Conservation (phyloP, 768 basidiomycete species). For the Podaxis sp. region DNA sequence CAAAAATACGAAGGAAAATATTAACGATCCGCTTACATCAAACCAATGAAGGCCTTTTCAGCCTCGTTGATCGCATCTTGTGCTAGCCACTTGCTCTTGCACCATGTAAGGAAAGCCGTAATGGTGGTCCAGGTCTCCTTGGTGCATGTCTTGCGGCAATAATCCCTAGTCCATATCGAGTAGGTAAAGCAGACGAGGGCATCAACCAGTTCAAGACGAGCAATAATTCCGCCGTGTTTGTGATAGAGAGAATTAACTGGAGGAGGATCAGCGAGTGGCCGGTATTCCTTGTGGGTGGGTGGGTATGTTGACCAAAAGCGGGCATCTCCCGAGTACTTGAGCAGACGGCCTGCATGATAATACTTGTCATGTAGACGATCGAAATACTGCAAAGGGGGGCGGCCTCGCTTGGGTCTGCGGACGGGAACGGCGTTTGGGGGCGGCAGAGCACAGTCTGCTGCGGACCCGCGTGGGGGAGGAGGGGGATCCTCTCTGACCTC, state of each 20-base stretch:
- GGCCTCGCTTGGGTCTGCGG: constrained; percentile 65
- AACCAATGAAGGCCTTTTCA: constrained; percentile 68
- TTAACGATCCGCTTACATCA: constrained; percentile 61
- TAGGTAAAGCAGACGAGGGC: constrained; percentile 84
- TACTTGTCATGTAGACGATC: constrained; percentile 69
- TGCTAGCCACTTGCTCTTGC: constrained; percentile 64
- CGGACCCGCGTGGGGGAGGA: constrained; percentile 21
- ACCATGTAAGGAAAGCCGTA: constrained; percentile 68
- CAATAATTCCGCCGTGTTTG: constrained; percentile 72
- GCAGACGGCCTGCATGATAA: constrained; percentile 63
- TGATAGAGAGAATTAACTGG: constrained; percentile 68
- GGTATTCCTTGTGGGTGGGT: constrained; percentile 60
- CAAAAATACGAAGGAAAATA: constrained; percentile 27
- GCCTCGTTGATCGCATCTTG: constrained; percentile 50
- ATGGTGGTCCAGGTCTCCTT: constrained; percentile 67
- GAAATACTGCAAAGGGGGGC: constrained; percentile 43
- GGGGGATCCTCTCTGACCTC: constrained; percentile 43
- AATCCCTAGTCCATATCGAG: constrained; percentile 78
- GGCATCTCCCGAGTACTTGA: constrained; percentile 83
- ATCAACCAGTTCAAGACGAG: constrained; percentile 77
- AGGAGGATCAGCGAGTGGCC: constrained; percentile 62
- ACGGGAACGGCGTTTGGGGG: constrained; percentile 49
- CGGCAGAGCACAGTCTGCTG: constrained; percentile 9
- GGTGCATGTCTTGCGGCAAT: constrained; percentile 51
- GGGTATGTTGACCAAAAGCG: constrained; percentile 76